A percentile compares a stretch with the other conserved stretches of the same genome.
Conservation (phyloP, 768 basidiomycete species). For the Lentinula boryana region DNA sequence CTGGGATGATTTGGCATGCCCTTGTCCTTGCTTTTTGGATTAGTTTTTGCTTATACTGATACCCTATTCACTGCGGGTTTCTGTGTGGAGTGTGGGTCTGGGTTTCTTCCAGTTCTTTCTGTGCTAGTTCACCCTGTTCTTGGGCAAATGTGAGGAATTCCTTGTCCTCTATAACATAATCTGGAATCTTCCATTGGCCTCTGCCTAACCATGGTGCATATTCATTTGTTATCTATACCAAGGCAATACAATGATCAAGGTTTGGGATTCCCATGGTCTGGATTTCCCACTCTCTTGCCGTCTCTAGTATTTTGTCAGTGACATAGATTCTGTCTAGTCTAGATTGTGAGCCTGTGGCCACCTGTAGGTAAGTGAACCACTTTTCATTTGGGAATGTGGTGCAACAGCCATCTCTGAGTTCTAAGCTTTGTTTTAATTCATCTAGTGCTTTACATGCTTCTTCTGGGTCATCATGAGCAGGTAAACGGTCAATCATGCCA, state of each 20-base stretch:
- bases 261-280: constrained; percentile 9
- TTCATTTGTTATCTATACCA: constrained; percentile 13
- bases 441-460: constrained; percentile 11
- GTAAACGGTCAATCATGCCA: constrained; percentile 27
- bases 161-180: constrained; percentile 14
- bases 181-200: constrained; percentile 25
- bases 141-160: constrained; percentile 4
- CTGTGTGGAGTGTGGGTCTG: not conserved
- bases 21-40: constrained; percentile 3
- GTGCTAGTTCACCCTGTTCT: not conserved
- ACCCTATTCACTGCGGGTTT: constrained; percentile 9
- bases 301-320: constrained; percentile 5
- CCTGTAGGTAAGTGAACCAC: constrained; percentile 21
- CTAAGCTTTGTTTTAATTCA: constrained; percentile 13
- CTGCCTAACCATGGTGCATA: constrained; percentile 21
- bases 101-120: not conserved
- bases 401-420: constrained; percentile 27
- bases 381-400: constrained; percentile 11
- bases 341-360: constrained; percentile 14
- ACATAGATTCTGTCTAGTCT: constrained; percentile 32
- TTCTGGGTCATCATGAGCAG: constrained; percentile 14
- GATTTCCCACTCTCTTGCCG: constrained; percentile 21
- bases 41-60: constrained; percentile 6
- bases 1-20: constrained; percentile 5
- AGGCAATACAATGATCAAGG: constrained; percentile 27